Base-by-base conservation (phyloP, 495 filamentous ascomycete species). In the Podospora pseudopauciseta region DNA sequence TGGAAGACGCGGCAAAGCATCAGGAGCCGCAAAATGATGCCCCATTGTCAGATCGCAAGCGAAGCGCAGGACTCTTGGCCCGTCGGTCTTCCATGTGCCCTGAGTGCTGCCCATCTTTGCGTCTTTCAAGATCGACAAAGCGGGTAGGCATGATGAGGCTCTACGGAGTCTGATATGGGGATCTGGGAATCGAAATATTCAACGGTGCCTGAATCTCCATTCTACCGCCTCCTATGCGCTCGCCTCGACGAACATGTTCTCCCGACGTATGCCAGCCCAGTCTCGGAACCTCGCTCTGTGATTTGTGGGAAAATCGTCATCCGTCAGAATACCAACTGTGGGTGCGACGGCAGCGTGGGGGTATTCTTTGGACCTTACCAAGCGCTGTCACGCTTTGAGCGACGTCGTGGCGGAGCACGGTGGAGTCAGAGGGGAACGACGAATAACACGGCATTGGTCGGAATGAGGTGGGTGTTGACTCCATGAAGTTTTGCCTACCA, bases 221-320 rank as follows among this genome's bases (percentile, higher is more conserved):
- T 32, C 30, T 9, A 18, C 54, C 54, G 54, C 54, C 15, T 56
- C 54, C 15, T 56, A 18, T 15, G 54, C 20, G 6, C n/a, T 20
- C n/a, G 55, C 13, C 55, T 19, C 23, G 55, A 58, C 23, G 55
- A 49, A 11, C 15, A 16, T 11, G 2, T 58, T 23, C 55, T 58
- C 7, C 4, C 0, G 55, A 3, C 13, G 55, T 26, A 26, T n/a
- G 55, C 23, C 55, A 4, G 55, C 6, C 55, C 30, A 32, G 55
- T 16, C 39, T 5, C 6, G 15, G 39, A 11, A 49, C 6, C 39
- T 49, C 66, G 60, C 15, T 7, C 34, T 70, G 49, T 76, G 68
- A 76, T 74, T 76, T 62, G 74, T 74, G 74, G 74, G 64, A 74
- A 74, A 74, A 68, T 68, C 68, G 68, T 59, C 70, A 69, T 28